These are phyloP conservation scores for Verticillium longisporum DNA, from an alignment of 2,329 filamentous ascomycete species.

Conservation along the genomic window DNA sequence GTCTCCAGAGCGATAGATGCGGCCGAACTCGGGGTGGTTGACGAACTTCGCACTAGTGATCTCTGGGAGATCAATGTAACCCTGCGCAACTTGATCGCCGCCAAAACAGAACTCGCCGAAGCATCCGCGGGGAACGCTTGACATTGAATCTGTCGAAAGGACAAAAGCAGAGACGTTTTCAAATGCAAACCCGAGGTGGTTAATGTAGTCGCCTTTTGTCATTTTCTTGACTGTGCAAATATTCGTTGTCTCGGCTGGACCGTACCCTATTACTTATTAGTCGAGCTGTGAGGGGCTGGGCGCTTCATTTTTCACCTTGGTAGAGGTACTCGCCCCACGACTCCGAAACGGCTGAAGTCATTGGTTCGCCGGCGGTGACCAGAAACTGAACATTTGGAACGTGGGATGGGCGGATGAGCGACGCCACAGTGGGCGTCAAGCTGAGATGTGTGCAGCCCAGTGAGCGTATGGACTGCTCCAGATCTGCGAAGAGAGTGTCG, in stretches of 20 bases:
- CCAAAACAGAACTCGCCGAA: slow-evolving; percentile 83
- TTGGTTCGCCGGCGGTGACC: slow-evolving; percentile 73
- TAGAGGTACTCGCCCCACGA: slow-evolving; percentile 66
- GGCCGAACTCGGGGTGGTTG: slow-evolving; percentile 59
- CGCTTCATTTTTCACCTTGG: slow-evolving; percentile 43
- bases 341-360: slow-evolving; percentile 64
- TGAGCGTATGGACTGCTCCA: slow-evolving; percentile 59
- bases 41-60: slow-evolving; percentile 63
- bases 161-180: slow-evolving; percentile 72
- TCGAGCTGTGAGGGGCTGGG: background rate
- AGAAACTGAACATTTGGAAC: slow-evolving; percentile 69
- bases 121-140: slow-evolving; percentile 60
- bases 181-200: slow-evolving; percentile 71
- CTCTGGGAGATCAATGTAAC: slow-evolving; percentile 62
- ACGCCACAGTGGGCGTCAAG: slow-evolving; percentile 78
- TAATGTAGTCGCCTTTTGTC: slow-evolving; percentile 48
- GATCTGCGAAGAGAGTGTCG: slow-evolving; percentile 65
- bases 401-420: slow-evolving; percentile 60
- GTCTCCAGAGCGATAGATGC: slow-evolving; percentile 77
- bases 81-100: slow-evolving; percentile 70
- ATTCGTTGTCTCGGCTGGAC: slow-evolving; percentile 81
- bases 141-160: slow-evolving; percentile 34
- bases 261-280: slow-evolving; percentile 47
- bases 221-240: slow-evolving; percentile 74
- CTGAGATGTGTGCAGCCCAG: slow-evolving; percentile 72